Evolutionary conservation across 306 rosid species (phyloP).

Genomic region (Begonia peltatifolia): DNA sequence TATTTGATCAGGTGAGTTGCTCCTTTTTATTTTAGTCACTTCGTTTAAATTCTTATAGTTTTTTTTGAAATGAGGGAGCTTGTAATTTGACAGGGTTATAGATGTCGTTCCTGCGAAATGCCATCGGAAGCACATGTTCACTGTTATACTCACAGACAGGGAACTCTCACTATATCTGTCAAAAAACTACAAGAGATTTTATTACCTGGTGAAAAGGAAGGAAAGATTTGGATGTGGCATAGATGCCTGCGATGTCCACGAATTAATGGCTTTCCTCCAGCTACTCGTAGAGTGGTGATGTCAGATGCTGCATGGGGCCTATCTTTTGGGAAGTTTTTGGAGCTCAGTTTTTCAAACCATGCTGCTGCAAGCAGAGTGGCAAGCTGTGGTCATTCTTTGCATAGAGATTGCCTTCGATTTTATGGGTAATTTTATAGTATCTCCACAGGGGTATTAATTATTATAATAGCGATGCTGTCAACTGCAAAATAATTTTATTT

Average conservation of each 20-base stretch:
- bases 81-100: slow-evolving; percentile 45
- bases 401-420: slow-evolving; percentile 96
- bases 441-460: too few species aligned
- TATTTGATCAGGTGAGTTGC: slow-evolving; percentile 77
- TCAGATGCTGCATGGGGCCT: slow-evolving; percentile 99
- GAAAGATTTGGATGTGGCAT: slow-evolving; percentile 99
- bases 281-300: slow-evolving; percentile 86
- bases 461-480: too few species aligned
- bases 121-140: slow-evolving; percentile 96
- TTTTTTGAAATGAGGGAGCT: slow-evolving; percentile 13
- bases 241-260: slow-evolving; percentile 93
- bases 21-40: slow-evolving; percentile 6
- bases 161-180: slow-evolving; percentile 91
- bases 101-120: slow-evolving; percentile 74
- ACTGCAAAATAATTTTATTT: too few species aligned
- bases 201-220: slow-evolving; percentile 88
- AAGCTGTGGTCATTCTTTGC: slow-evolving; percentile 96
- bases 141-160: slow-evolving; percentile 95
- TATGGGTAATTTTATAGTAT: slow-evolving; percentile 49
- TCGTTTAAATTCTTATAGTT: slow-evolving; percentile 3
- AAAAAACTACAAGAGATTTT: slow-evolving; percentile 48
- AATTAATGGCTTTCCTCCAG: slow-evolving; percentile 77
- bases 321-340: slow-evolving; percentile 97
- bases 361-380: slow-evolving; percentile 99
- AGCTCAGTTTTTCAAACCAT: slow-evolving; percentile 97